A percentile compares a stretch with the other conserved stretches of the same genome.
These are phyloP conservation scores for Zygotorulaspora florentina DNA, from an alignment of 805 yeast genomes.

Conservation along the genomic window DNA sequence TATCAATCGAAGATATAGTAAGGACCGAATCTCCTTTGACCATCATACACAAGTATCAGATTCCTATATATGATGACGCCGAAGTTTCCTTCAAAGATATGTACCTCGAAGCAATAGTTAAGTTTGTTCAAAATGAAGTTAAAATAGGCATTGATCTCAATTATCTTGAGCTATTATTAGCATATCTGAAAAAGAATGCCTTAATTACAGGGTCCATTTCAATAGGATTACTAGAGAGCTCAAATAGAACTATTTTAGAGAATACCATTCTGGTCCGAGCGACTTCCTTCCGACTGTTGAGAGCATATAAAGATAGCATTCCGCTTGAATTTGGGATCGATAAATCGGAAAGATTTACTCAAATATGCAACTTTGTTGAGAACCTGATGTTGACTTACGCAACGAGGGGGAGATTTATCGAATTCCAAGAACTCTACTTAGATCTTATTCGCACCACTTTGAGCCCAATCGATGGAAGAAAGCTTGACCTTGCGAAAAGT, in stretches of 20 bases:
- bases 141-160: conserved; percentile 1
- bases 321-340: background rate
- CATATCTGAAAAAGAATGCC: conserved; percentile 4
- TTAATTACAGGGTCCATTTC: conserved; percentile 9
- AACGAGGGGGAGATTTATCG: conserved; percentile 6
- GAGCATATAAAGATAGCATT: conserved; percentile 1
- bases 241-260: conserved; percentile 12
- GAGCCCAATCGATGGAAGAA: background rate
- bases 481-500: conserved; percentile 2
- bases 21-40: conserved; percentile 8
- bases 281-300: conserved; percentile 2
- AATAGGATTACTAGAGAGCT: conserved; percentile 4
- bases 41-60: conserved; percentile 9
- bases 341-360: background rate
- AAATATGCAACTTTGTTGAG: background rate
- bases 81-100: conserved; percentile 4
- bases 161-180: conserved; percentile 4
- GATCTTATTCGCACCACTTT: conserved; percentile 1
- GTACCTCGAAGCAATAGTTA: conserved; percentile 10
- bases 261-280: conserved; percentile 8
- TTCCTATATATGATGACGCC: conserved; percentile 3
- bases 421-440: conserved; percentile 4
- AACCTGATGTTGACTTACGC: conserved; percentile 4
- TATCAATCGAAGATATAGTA: background rate
- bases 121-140: conserved; percentile 3